Conservation (phyloP, 83 land plant genomes). For the Picea abies region DNA sequence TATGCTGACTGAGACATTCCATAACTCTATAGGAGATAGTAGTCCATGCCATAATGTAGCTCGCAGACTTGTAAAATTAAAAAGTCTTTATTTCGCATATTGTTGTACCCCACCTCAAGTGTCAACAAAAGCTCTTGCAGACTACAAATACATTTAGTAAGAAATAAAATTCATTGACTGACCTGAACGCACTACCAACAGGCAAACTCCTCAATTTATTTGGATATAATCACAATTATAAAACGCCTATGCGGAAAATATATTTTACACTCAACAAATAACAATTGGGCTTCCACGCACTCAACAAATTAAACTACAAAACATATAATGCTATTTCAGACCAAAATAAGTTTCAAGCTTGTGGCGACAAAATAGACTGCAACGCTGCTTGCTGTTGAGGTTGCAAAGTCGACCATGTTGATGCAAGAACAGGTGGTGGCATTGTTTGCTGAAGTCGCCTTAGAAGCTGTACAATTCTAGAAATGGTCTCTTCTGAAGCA, state of each 20-base stretch:
- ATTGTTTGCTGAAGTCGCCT: conserved; percentile 44
- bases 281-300: conserved; percentile 4
- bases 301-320: neutral
- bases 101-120: neutral
- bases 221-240: conserved; percentile 14
- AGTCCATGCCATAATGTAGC: too few species aligned
- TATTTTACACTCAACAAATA: conserved; percentile 2
- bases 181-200: neutral
- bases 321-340: neutral
- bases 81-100: neutral
- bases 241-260: neutral
- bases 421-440: conserved; percentile 47
- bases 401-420: conserved; percentile 51
- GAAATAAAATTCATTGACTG: neutral
- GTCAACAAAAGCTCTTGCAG: conserved; percentile 11
- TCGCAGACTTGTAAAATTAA: neutral
- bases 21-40: too few species aligned
- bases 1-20: too few species aligned
- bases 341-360: conserved; percentile 2
- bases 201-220: neutral
- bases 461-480: conserved; percentile 38
- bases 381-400: conserved; percentile 51
- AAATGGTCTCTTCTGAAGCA: conserved; percentile 41
- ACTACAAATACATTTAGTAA: neutral
- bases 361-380: conserved; percentile 41